Percentiles rank a stretch among this genome's conserved stretches.
Conservation (phyloP, 129 eudicot species). For the Artemisia argyi region DNA sequence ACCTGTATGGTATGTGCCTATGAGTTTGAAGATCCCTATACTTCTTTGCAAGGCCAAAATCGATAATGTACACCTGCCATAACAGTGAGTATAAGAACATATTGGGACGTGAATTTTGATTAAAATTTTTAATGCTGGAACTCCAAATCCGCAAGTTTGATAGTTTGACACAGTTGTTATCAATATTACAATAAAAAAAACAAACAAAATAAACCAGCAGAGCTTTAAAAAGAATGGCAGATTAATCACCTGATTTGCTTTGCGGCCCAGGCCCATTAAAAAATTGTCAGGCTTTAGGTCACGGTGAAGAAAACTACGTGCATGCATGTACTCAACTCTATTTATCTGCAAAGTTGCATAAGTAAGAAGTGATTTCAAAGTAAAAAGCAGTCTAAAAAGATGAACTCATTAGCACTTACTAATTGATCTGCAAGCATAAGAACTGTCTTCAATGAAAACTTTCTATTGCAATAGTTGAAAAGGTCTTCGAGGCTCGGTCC, state of each 20-base stretch:
- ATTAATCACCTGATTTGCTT: constrained; percentile 79
- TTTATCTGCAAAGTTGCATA: constrained; percentile 60
- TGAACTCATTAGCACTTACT: constrained; percentile 44
- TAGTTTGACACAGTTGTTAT: not conserved
- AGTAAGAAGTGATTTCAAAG: constrained; percentile 6
- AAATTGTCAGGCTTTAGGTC: constrained; percentile 99
- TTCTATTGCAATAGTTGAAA: constrained; percentile 92
- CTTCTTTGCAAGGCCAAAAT: constrained; percentile 89
- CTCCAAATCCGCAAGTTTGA: constrained; percentile 11
- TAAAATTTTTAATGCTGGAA: not conserved
- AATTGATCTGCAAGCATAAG: constrained; percentile 98
- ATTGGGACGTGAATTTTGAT: not conserved
- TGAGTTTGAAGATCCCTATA: constrained; percentile 87
- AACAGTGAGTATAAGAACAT: constrained; percentile 5
- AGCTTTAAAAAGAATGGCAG: not conserved
- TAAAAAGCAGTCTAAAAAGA: not conserved
- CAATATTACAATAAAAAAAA: not conserved
- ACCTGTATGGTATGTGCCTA: constrained; percentile 92
- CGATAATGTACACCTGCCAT: constrained; percentile 70
- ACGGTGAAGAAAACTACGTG: constrained; percentile 98
- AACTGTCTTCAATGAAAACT: constrained; percentile 88
- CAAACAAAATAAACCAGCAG: not conserved
- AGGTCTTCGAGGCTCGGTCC: constrained; percentile 98
- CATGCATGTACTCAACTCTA: constrained; percentile 98
- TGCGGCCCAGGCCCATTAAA: constrained; percentile 98